Percentiles rank a stretch among this genome's conserved stretches.
Evolutionary conservation across 306 rosid genomes (phyloP).

Genomic region (Mucuna pruriens): DNA sequence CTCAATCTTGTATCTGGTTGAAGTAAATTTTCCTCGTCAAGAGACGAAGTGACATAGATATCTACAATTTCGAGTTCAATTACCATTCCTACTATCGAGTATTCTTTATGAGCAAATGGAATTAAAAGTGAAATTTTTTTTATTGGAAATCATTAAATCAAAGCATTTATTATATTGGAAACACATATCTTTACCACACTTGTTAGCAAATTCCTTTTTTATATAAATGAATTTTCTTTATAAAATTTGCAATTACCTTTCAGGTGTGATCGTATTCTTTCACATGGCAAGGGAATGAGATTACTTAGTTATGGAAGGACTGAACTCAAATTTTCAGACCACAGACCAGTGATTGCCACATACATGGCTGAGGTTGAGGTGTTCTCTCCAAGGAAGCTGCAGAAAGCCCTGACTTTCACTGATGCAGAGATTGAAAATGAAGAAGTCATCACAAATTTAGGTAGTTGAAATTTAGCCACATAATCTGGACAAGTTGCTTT

Average conservation of each 20-base stretch:
- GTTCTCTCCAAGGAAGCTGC: constrained; percentile 78
- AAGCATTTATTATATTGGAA: neutral
- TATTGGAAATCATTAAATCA: neutral
- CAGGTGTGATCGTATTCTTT: constrained; percentile 96
- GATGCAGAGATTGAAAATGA: constrained; percentile 85
- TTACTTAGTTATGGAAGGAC: constrained; percentile 61
- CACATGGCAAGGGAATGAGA: constrained; percentile 74
- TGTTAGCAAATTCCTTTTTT: neutral
- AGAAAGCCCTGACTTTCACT: constrained; percentile 77
- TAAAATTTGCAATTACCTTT: constrained; percentile 15
- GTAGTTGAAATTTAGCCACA: constrained; percentile 46
- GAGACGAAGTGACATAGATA: no score
- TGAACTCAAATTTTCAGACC: constrained; percentile 83
- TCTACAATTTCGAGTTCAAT: no score
- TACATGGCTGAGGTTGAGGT: constrained; percentile 88
- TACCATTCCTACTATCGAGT: no score
- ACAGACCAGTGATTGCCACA: constrained; percentile 91
- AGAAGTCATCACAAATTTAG: constrained; percentile 44
- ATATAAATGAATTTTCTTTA: neutral
- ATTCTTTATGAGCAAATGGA: neutral
- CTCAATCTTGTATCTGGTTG: no score
- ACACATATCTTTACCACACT: neutral
- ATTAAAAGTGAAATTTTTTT: neutral
- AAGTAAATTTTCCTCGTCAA: no score
- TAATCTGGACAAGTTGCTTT: constrained; percentile 46